Base-by-base conservation (phyloP, 352 stramenopile genomes). In the Bremia lactucae region DNA sequence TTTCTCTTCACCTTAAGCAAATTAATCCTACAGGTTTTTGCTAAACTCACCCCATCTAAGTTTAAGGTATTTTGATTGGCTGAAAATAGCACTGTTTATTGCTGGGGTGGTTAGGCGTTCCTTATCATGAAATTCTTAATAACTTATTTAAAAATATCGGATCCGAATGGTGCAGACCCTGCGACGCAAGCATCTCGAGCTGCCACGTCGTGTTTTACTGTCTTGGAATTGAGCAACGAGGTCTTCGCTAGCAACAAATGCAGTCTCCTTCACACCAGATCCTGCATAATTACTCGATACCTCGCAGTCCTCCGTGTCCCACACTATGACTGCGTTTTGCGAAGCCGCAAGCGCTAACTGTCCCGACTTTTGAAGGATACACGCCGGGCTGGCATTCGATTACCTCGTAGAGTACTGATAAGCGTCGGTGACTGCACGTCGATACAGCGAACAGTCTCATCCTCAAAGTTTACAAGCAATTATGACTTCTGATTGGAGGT, bases 161-260 rank as follows among this genome's bases (percentile, higher is more conserved):
- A n/a, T n/a, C n/a, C n/a, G n/a, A n/a, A n/a, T n/a, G n/a, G n/a
- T n/a, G n/a, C n/a, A n/a, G n/a, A n/a, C n/a, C n/a, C n/a, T 65
- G 68, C n/a, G 89, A 36, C 9, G 74, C 70, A 0, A 88, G 63
- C 8, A 72, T 66, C 34, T 82, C 74, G 3, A 89, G 61, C 40
- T 88, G 72, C 80, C 76, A 89, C 76, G 89, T 87, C 71, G 89
- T 83, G 88, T 82, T 8, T 72, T 82, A 40, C 84, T 67, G 35
- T 92, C 80, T 24, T 85, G 68, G 45, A 89, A 89, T 1, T 88
- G 74, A 0, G 74, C 76, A 16, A 92, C 77, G 8, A 92, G 57
- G 8, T 87, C 57, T 14, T 68, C 72, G 38, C 49, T 46, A 0
- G 56, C 11, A 16, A 87, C 70, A 31, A 89, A 89, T n/a, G 49